A percentile compares a stretch with the other conserved stretches of the same genome.
Conservation (phyloP, 345 rosid species). For the Barbarea vulgaris region DNA sequence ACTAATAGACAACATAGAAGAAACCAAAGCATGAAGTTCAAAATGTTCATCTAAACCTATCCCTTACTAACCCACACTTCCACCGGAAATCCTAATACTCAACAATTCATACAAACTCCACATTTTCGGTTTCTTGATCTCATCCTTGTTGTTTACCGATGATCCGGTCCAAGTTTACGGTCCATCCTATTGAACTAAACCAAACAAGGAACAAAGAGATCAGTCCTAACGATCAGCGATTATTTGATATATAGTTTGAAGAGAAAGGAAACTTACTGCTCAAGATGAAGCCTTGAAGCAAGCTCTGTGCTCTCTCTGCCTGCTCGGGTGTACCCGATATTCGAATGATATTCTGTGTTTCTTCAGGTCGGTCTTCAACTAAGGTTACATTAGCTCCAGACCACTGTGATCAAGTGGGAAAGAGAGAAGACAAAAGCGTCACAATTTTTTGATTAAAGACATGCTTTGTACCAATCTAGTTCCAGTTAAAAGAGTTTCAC, state of each 20-base stretch:
- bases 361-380: constrained; percentile 73
- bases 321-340: constrained; percentile 97
- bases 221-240: not conserved
- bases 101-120: constrained; percentile 27
- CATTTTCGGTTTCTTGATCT: constrained; percentile 7
- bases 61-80: constrained; percentile 11
- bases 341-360: constrained; percentile 68
- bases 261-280: constrained; percentile 66
- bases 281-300: constrained; percentile 96
- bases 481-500: constrained; percentile 41
- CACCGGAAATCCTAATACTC: constrained; percentile 26
- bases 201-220: constrained; percentile 19
- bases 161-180: constrained; percentile 40
- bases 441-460: not conserved
- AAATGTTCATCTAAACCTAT: constrained; percentile 25
- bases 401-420: constrained; percentile 51
- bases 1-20: constrained; percentile 27
- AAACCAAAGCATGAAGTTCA: not conserved
- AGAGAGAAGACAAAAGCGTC: not conserved
- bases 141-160: not conserved
- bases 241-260: not conserved
- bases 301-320: constrained; percentile 93
- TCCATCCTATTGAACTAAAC: constrained; percentile 80
- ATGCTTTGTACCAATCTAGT: constrained; percentile 15
- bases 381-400: constrained; percentile 90